Evolutionary conservation across 2,329 filamentous ascomycete genomes (phyloP), one percentile per base, ranked within the genome.

Genomic region (Podosphaera fusca): DNA sequence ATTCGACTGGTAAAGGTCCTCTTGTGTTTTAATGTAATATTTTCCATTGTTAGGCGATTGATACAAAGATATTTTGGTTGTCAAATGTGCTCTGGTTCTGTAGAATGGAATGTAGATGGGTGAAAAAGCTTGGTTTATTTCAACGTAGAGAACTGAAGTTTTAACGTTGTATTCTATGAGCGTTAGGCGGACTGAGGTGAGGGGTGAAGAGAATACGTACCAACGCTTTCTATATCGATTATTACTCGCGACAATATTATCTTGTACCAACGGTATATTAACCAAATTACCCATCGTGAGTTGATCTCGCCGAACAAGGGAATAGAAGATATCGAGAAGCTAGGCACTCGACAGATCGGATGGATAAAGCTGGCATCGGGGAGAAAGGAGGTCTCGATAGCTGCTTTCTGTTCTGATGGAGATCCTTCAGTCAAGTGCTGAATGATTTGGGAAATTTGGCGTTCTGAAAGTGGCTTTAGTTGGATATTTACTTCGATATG

Each of bases 211-310:
- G 21, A 34, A 38, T 29, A 65, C 69, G 47, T 66, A 78, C 76
- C 72, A 49, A 69, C 68, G 2, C 75, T 77, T 60, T 87, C 77
- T 21, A 95, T 73, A 1, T 75, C 70, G 10, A 90, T 70, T 49
- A 81, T 74, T 61, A 92, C 85, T 21, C 74, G 72, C 0, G 88
- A 88, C 60, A 81, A 87, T 66, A 94, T 73, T 61, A 90, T 84
- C 65, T 87, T 86, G 69, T 94, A 90, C 85, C 84, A 89, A 46
- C 80, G 78, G 65, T 87, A 94, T 58, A 94, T 82, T 62, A 75
- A 74, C 53, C 77, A 71, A 21, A 94, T 74, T 4, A 85, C 66
- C 70, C 75, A 79, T 49, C 85, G 75, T 8, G 84, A 89, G 60
- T 82, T 78, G 31, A 78, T 57, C 10, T 65, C 59, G 6, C 69